Conservation (phyloP, 768 basidiomycete species). For the Hygrophorus russula region DNA sequence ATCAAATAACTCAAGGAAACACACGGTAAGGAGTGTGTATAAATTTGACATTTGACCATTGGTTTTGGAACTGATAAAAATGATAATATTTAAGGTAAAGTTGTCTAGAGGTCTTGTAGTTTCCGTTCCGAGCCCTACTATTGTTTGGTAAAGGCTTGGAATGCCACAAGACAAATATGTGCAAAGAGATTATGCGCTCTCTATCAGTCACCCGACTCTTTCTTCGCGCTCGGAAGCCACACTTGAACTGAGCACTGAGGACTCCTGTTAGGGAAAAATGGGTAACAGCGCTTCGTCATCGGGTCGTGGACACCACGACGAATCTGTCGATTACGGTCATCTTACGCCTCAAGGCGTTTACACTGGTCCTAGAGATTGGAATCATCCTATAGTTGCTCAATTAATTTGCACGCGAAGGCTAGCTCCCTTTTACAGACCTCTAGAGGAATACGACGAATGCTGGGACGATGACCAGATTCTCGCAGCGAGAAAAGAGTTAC, state of each 20-base stretch:
- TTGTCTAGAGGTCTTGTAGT: no score
- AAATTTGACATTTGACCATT: no score
- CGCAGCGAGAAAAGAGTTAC: conserved; percentile 61
- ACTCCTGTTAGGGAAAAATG: conserved; percentile 30
- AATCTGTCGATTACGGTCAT: conserved; percentile 74
- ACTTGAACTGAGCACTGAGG: conserved; percentile 3
- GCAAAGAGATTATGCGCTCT: background rate
- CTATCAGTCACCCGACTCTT: background rate
- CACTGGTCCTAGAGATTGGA: conserved; percentile 80
- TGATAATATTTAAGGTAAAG: no score
- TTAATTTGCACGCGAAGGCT: conserved; percentile 82
- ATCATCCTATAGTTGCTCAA: conserved; percentile 75
- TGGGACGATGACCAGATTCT: conserved; percentile 89
- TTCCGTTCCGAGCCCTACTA: no score
- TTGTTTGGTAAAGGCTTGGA: no score
- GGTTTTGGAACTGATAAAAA: no score
- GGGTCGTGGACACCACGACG: conserved; percentile 64
- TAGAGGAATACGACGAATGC: conserved; percentile 83
- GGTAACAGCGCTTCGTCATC: conserved; percentile 76
- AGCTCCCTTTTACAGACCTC: conserved; percentile 92
- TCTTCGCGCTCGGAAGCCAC: conserved; percentile 2
- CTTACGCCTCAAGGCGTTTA: conserved; percentile 82
- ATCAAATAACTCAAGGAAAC: no score
- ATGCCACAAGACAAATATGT: no score
- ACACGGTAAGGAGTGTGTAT: no score